Evolutionary conservation across 345 rosid genomes (phyloP).

Genomic region (Hibiscus trionum): DNA sequence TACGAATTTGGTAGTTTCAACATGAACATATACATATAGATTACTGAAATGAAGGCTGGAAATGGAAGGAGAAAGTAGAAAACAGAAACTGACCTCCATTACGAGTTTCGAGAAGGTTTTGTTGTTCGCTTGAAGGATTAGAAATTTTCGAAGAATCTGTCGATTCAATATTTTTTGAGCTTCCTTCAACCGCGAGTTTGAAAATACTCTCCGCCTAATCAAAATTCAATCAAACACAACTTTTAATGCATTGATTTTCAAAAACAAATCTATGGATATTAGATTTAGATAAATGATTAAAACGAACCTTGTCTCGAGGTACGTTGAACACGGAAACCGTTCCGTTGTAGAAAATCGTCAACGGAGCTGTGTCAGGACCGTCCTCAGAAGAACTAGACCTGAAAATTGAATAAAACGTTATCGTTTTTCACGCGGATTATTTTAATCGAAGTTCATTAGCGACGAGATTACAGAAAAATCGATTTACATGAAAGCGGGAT

Average conservation of each 20-base stretch:
- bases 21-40: neutral
- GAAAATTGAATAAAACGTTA: neutral
- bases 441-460: neutral
- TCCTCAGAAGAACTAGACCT: slow-evolving; percentile 25
- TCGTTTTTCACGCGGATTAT: neutral
- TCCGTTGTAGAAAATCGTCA: slow-evolving; percentile 91
- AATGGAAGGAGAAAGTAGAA: too few species aligned
- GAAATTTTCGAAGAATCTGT: slow-evolving; percentile 15
- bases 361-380: slow-evolving; percentile 40
- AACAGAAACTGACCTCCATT: slow-evolving; percentile 39
- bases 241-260: neutral
- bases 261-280: neutral
- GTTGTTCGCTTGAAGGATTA: slow-evolving; percentile 21
- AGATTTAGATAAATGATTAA: neutral
- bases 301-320: slow-evolving; percentile 43
- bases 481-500: slow-evolving; percentile 33
- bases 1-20: neutral
- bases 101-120: slow-evolving; percentile 41
- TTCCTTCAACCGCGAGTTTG: slow-evolving; percentile 49
- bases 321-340: slow-evolving; percentile 58
- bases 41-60: neutral
- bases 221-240: neutral
- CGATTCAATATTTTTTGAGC: slow-evolving; percentile 20
- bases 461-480: neutral
- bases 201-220: slow-evolving; percentile 49